Evolutionary conservation across 2,329 filamentous ascomycete genomes (phyloP).

Genomic region (Davidsoniella eucalypti): DNA sequence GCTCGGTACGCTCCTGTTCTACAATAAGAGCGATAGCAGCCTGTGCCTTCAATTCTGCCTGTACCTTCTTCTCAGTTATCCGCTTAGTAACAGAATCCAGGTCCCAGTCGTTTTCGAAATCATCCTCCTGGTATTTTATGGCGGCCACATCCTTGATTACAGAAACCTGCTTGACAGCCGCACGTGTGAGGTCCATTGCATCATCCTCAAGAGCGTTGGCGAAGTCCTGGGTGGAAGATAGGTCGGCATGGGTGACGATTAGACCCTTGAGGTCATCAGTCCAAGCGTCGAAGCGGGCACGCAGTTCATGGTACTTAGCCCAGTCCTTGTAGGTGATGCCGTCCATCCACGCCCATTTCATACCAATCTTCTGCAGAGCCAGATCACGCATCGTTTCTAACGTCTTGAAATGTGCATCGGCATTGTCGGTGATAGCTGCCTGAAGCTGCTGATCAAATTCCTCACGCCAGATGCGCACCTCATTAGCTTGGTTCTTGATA

Average conservation of each 20-base stretch:
- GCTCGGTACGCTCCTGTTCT: slow-evolving; percentile 12
- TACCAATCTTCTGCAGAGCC: slow-evolving; percentile 78
- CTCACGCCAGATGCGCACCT: slow-evolving; percentile 60
- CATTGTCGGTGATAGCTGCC: slow-evolving; percentile 50
- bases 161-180: slow-evolving; percentile 62
- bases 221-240: slow-evolving; percentile 50
- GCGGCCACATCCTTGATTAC: slow-evolving; percentile 67
- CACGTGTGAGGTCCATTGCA: slow-evolving; percentile 65
- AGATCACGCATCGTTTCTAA: slow-evolving; percentile 70
- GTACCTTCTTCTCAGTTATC: slow-evolving; percentile 26
- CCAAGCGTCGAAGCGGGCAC: slow-evolving; percentile 70
- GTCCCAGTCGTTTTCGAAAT: slow-evolving; percentile 65
- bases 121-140: slow-evolving; percentile 66
- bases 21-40: slow-evolving; percentile 14
- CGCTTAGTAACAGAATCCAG: slow-evolving; percentile 45
- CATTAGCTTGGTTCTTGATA: slow-evolving; percentile 63
- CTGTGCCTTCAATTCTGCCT: slow-evolving; percentile 17
- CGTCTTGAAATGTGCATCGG: slow-evolving; percentile 67
- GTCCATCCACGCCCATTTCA: slow-evolving; percentile 92
- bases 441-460: slow-evolving; percentile 54
- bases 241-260: slow-evolving; percentile 54
- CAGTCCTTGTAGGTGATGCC: slow-evolving; percentile 94
- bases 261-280: slow-evolving; percentile 63
- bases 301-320: slow-evolving; percentile 84
- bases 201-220: slow-evolving; percentile 56